phyloP scores from a whole-genome alignment of 352 stramenopile genomes.

The Stramenopiles sp. region DNA sequence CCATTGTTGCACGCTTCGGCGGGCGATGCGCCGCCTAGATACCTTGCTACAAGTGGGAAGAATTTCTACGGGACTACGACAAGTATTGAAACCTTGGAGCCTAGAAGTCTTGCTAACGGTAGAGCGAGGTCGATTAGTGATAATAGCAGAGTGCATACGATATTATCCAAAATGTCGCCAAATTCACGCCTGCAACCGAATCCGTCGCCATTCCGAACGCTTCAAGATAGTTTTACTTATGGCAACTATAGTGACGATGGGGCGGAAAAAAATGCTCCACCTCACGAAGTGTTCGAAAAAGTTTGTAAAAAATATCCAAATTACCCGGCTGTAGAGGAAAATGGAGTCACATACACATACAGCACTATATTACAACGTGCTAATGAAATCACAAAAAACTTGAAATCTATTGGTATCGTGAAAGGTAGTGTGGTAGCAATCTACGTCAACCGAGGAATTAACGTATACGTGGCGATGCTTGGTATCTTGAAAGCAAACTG shows the following conservation, averaged over 20 bases:
- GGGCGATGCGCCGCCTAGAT: background rate
- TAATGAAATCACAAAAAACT: background rate
- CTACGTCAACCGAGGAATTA: background rate
- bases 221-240: background rate
- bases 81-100: no score
- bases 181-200: background rate
- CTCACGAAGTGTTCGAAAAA: constrained; percentile 2
- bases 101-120: no score
- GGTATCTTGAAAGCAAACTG: background rate
- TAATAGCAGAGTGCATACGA: no score
- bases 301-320: constrained; percentile 7
- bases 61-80: no score
- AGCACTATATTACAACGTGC: background rate
- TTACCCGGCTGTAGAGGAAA: background rate
- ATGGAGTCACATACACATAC: background rate
- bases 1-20: background rate
- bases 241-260: background rate
- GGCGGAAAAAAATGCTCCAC: background rate
- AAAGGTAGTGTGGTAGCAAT: constrained; percentile 3
- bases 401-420: background rate
- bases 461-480: background rate
- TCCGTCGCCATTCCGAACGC: background rate
- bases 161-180: no score
- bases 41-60: no score
- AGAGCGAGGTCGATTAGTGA: no score